Percentiles rank a stretch among this genome's conserved stretches.
Conservation (phyloP, 2,329 filamentous ascomycete species). For the Paracoccidioides lutzii region DNA sequence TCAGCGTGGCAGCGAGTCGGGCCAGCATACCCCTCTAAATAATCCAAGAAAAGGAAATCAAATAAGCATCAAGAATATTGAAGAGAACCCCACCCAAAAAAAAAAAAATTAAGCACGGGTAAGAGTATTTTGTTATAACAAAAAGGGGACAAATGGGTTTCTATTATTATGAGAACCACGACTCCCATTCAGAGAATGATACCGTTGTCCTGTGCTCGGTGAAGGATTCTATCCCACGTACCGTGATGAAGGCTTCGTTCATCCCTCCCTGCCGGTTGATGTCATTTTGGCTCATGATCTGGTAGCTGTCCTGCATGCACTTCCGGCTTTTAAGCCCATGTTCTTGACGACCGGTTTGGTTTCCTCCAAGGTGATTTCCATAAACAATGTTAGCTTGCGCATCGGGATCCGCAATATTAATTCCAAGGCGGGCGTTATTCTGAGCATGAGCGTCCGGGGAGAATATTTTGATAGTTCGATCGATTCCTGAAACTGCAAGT, state of each 20-base stretch:
- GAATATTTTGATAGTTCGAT: slow-evolving; percentile 57
- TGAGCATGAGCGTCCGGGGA: slow-evolving; percentile 47
- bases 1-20: slow-evolving; percentile 30
- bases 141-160: not conserved
- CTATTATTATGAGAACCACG: slow-evolving; percentile 9
- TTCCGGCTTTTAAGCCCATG: slow-evolving; percentile 43
- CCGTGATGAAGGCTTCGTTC: slow-evolving; percentile 45
- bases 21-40: slow-evolving; percentile 36
- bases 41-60: slow-evolving; percentile 3
- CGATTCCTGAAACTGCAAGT: slow-evolving; percentile 54
- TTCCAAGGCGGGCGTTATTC: slow-evolving; percentile 42
- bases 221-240: slow-evolving; percentile 24
- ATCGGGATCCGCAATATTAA: slow-evolving; percentile 43
- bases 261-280: slow-evolving; percentile 45
- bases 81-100: not conserved
- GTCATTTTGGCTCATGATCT: slow-evolving; percentile 51
- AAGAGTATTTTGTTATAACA: not conserved
- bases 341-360: slow-evolving; percentile 13
- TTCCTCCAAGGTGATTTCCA: slow-evolving; percentile 15
- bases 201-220: slow-evolving; percentile 10
- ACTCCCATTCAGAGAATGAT: slow-evolving; percentile 15
- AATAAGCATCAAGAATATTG: slow-evolving; percentile 9
- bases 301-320: slow-evolving; percentile 47
- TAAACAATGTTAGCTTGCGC: slow-evolving; percentile 26
- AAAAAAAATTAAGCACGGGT: not conserved